Percentiles rank a stretch among this genome's conserved stretches.
Conservation (phyloP, 345 rosid genomes). For the Boechera retrofracta region DNA sequence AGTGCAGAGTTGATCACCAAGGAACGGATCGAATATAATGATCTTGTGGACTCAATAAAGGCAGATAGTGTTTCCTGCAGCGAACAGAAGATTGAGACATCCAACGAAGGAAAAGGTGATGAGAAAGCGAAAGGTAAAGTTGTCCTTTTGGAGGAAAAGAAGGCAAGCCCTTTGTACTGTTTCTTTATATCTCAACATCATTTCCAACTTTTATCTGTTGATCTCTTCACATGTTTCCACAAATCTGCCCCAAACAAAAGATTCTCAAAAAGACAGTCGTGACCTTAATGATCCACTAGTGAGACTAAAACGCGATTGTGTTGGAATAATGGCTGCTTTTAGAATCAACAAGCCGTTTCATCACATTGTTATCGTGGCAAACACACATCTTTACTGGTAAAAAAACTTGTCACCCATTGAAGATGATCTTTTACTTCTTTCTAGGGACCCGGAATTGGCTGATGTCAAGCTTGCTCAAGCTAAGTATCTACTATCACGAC, state of each 20-base stretch:
- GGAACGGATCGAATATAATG: conserved; percentile 88
- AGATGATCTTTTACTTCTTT: conserved; percentile 20
- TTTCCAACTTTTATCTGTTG: conserved; percentile 10
- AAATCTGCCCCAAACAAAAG: conserved; percentile 30
- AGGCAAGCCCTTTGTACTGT: conserved; percentile 21
- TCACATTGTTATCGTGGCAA: conserved; percentile 75
- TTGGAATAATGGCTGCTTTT: conserved; percentile 93
- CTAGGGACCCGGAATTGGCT: conserved; percentile 92
- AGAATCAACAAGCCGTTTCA: conserved; percentile 62
- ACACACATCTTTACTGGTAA: conserved; percentile 92
- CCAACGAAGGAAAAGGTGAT: conserved; percentile 44
- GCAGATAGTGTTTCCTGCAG: conserved; percentile 44
- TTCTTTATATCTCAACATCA: conserved; percentile 37
- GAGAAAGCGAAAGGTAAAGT: conserved; percentile 52
- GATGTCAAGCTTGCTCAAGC: conserved; percentile 99
- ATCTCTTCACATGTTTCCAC: conserved; percentile 31
- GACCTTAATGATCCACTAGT: conserved; percentile 82
- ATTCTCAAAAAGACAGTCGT: conserved; percentile 54
- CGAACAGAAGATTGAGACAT: conserved; percentile 44
- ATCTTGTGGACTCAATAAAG: conserved; percentile 63
- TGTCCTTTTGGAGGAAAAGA: conserved; percentile 16
- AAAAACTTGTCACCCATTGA: conserved; percentile 8
- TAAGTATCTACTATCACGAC: conserved; percentile 68
- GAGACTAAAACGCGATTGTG: conserved; percentile 87
- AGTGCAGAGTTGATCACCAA: conserved; percentile 83